Conservation (phyloP, 1,284 basidiomycete species). For the Rhodotorula mucilaginosa region DNA sequence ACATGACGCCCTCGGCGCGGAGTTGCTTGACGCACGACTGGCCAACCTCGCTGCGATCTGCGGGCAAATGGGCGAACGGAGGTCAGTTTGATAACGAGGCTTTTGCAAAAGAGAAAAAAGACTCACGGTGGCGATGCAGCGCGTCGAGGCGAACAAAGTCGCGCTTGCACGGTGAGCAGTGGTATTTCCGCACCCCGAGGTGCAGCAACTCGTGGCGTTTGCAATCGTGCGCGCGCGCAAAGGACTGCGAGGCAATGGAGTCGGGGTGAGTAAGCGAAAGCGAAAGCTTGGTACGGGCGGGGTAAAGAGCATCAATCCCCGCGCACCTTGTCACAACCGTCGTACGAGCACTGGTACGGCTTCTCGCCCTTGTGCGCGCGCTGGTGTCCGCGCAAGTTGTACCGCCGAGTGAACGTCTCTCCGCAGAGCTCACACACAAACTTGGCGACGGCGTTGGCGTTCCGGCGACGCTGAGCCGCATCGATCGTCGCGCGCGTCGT, state of each 20-base stretch:
- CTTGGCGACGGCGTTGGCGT: slow-evolving; percentile 33
- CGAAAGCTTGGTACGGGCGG: neutral
- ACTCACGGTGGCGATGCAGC: slow-evolving; percentile 40
- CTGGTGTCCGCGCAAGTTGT: slow-evolving; percentile 75
- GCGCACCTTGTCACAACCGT: slow-evolving; percentile 65
- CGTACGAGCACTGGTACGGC: slow-evolving; percentile 79
- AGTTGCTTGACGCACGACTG: slow-evolving; percentile 38
- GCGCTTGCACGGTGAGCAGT: slow-evolving; percentile 38
- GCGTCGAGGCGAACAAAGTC: slow-evolving; percentile 41
- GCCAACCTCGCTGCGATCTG: slow-evolving; percentile 41
- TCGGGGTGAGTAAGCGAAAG: neutral
- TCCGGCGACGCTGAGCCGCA: slow-evolving; percentile 36
- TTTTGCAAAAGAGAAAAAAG: too few relatives aligned
- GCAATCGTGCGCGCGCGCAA: slow-evolving; percentile 79
- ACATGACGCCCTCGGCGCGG: slow-evolving; percentile 20
- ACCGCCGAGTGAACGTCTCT: slow-evolving; percentile 75
- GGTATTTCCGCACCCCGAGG: slow-evolving; percentile 48
- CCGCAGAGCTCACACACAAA: slow-evolving; percentile 56
- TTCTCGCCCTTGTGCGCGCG: slow-evolving; percentile 80
- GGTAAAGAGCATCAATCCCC: neutral
- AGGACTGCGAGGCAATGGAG: slow-evolving; percentile 51
- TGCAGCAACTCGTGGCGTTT: slow-evolving; percentile 78
- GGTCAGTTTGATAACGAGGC: too few relatives aligned
- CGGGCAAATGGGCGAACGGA: too few relatives aligned
- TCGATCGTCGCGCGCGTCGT: slow-evolving; percentile 42